These are phyloP conservation scores for Ceratobasidium sp. DNA, from an alignment of 1,284 basidiomycete genomes.

Conservation along the genomic window DNA sequence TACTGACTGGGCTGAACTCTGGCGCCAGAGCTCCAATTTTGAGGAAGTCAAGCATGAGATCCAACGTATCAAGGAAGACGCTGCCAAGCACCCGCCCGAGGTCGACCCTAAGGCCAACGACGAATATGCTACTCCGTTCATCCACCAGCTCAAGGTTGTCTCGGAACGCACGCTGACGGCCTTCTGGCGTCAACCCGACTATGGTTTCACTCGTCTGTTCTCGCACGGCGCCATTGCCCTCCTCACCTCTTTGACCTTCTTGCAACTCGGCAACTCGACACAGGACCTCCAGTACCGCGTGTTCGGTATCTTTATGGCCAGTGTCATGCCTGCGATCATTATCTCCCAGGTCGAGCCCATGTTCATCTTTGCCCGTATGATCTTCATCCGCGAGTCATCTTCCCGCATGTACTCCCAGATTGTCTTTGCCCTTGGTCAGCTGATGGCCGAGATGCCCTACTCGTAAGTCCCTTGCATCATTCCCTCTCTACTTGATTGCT, in stretches of 20 bases:
- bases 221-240: conserved; percentile 77
- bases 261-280: conserved; percentile 70
- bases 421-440: conserved; percentile 82
- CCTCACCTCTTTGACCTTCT: conserved; percentile 80
- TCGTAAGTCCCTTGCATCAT: conserved; percentile 50
- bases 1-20: conserved; percentile 70
- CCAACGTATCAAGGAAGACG: conserved; percentile 50
- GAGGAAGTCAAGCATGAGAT: conserved; percentile 53
- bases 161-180: conserved; percentile 73
- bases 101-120: conserved; percentile 4
- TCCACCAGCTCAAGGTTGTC: conserved; percentile 78
- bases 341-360: conserved; percentile 83
- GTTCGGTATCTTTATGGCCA: conserved; percentile 65
- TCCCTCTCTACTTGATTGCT: neutral
- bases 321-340: conserved; percentile 74
- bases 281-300: conserved; percentile 83
- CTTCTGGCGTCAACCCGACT: conserved; percentile 83
- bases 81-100: conserved; percentile 38
- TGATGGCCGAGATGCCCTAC: conserved; percentile 82
- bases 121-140: conserved; percentile 70
- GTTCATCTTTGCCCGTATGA: conserved; percentile 78
- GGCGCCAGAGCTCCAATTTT: conserved; percentile 19
- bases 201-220: conserved; percentile 76
- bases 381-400: conserved; percentile 70
- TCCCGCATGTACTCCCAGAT: conserved; percentile 78